Conservation (phyloP, 179 eudicot genomes). For the Patellifolia procumbens region DNA sequence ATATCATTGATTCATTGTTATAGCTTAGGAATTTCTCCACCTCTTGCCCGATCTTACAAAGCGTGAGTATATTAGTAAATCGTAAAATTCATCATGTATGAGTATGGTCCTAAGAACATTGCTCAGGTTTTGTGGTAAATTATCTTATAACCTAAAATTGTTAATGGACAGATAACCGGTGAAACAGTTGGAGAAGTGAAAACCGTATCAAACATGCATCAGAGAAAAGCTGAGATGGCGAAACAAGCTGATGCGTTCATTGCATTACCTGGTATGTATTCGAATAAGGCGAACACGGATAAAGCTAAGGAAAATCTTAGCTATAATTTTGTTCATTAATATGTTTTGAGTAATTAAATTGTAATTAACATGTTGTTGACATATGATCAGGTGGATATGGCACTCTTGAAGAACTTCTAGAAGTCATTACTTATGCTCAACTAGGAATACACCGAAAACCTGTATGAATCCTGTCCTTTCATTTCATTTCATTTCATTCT, state of each 20-base stretch:
- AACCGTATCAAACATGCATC: conserved; percentile 90
- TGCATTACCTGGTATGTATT: conserved; percentile 75
- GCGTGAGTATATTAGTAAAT: no score
- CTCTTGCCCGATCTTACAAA: background rate
- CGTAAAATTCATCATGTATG: no score
- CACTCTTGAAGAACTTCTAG: conserved; percentile 89
- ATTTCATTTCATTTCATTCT: no score
- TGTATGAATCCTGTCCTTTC: conserved; percentile 54
- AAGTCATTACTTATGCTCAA: conserved; percentile 92
- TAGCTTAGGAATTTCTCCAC: no score
- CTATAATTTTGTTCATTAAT: background rate
- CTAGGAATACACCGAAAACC: conserved; percentile 94
- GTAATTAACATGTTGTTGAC: background rate
- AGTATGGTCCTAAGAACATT: background rate
- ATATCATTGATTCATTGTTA: no score
- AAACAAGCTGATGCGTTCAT: conserved; percentile 96
- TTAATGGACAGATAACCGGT: conserved; percentile 66
- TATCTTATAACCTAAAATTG: conserved; percentile 9
- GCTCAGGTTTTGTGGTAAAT: no score
- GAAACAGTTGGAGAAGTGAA: conserved; percentile 80
- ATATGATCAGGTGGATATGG: conserved; percentile 78
- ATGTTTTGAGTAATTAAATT: background rate
- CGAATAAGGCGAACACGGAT: background rate
- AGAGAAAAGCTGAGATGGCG: conserved; percentile 97
- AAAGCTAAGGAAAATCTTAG: background rate